Evolutionary conservation across 2,329 filamentous ascomycete species (phyloP).

Genomic region (Ophiocordyceps robertsii): DNA sequence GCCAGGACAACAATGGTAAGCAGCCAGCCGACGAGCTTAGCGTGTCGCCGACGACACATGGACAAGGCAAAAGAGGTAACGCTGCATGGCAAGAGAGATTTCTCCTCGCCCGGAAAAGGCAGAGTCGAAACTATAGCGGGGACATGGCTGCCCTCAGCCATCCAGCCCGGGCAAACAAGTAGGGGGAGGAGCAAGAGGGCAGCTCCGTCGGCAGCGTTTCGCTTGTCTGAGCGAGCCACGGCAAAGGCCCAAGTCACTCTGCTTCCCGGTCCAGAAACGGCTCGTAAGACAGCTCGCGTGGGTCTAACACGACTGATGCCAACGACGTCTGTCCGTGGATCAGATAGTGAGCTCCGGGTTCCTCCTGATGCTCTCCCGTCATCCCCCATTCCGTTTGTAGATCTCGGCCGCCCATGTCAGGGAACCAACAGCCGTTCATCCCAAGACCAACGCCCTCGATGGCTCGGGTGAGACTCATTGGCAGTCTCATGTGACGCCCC

Average conservation of each 20-base stretch:
- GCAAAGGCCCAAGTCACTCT: neutral
- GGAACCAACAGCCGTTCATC: neutral
- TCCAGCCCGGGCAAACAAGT: conserved; percentile 1
- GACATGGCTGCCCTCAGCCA: neutral
- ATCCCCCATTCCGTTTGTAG: conserved; percentile 2
- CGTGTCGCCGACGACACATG: conserved; percentile 1
- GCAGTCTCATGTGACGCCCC: no score
- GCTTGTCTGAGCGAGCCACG: neutral
- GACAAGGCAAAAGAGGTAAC: neutral
- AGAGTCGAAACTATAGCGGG: neutral
- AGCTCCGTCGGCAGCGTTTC: conserved; percentile 1
- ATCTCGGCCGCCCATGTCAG: neutral
- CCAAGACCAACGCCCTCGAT: neutral
- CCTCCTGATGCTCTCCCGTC: neutral
- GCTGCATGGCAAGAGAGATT: neutral
- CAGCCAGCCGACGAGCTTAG: conserved; percentile 1
- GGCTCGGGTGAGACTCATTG: no score
- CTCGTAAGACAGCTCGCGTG: neutral
- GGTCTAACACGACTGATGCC: neutral
- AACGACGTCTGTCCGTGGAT: neutral
- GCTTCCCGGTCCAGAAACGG: neutral
- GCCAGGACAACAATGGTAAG: neutral
- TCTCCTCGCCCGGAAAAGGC: neutral
- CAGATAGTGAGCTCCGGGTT: neutral
- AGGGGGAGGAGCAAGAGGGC: neutral